Base-by-base conservation (phyloP, 2,329 filamentous ascomycete genomes). In the Xylaria sp. region DNA sequence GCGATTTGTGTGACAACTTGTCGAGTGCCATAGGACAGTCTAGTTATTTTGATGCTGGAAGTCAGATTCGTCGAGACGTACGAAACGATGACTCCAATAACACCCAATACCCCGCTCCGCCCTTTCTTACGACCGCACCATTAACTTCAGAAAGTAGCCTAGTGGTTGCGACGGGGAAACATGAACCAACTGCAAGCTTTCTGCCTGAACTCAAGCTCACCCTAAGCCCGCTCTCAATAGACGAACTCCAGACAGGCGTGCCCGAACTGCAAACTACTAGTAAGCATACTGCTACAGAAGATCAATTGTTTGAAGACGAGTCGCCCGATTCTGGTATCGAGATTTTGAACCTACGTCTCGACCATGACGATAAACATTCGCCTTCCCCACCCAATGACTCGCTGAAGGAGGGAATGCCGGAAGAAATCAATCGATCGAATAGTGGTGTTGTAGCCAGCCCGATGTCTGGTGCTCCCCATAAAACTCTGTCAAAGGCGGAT, bases 401-500 rank as follows among this genome's bases (percentile, higher is more conserved):
- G 41, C 67, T 64, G 28, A 66, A 63, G 74, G 73, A 68, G 72
- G 72, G 66, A 66, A 73, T 50, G 39, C 63, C 54, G 56, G 73
- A 66, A 69, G 75, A 55, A 58, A 72, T 84, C 8, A 73, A 73
- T 6, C 80, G 82, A 60, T 80, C 81, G 2, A 86, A 88, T 67
- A 88, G 86, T 69, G 87, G 85, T 2, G 82, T 87, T 54, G 78
- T 82, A 34, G 83, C 84, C 1, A 85, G 82, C 63, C 83, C 84
- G 4, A 81, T 80, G 1, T 83, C 82, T 3, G 81, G 84, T 59
- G 78, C 73, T 15, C 81, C 82, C 0, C 79, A 79, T 18, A 84
- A 82, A 64, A 78, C 84, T 5, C 78, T 88, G n/a, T 83, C 84
- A 39, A 89, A 89, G 70, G 84, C 86, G 48, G 88, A 90, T 73